These are phyloP conservation scores for Pholiota molesta DNA, from an alignment of 768 basidiomycete species.

Conservation along the genomic window DNA sequence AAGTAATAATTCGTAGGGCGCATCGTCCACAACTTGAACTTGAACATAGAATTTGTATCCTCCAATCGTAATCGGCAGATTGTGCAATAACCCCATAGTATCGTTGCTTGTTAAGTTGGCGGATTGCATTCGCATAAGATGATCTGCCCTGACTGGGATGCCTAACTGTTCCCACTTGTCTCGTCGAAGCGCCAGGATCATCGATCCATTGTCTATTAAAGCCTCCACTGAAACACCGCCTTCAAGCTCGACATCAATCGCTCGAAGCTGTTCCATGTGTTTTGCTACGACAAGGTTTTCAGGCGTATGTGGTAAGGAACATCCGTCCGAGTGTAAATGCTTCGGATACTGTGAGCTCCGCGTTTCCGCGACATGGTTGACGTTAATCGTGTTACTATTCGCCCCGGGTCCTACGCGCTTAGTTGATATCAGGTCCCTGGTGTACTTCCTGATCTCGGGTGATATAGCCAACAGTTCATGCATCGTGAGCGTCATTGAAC, in stretches of 20 bases:
- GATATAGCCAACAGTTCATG: constrained; percentile 18
- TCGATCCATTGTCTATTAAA: neutral
- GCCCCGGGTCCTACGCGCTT: constrained; percentile 9
- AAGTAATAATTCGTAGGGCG: constrained; percentile 25
- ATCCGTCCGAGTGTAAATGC: neutral
- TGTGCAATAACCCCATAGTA: constrained; percentile 20
- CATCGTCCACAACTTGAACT: constrained; percentile 22
- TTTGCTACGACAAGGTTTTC: neutral
- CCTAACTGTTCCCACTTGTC: constrained; percentile 21
- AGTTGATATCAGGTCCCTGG: constrained; percentile 17
- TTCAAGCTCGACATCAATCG: neutral
- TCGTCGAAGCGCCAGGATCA: neutral
- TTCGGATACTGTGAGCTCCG: no score
- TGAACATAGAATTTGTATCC: constrained; percentile 22
- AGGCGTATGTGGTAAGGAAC: neutral
- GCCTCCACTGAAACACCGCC: neutral
- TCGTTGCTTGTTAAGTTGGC: constrained; percentile 17
- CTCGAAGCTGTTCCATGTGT: neutral
- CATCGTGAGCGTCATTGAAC: constrained; percentile 15
- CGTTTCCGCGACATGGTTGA: neutral
- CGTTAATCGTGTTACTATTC: neutral
- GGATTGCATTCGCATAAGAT: constrained; percentile 23
- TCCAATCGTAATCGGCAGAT: constrained; percentile 18
- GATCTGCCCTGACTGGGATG: constrained; percentile 13
- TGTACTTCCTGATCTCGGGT: constrained; percentile 16